Evolutionary conservation across 2,329 filamentous ascomycete genomes (phyloP), one percentile per base, ranked within the genome.

Genomic region (Daldinia sp.): DNA sequence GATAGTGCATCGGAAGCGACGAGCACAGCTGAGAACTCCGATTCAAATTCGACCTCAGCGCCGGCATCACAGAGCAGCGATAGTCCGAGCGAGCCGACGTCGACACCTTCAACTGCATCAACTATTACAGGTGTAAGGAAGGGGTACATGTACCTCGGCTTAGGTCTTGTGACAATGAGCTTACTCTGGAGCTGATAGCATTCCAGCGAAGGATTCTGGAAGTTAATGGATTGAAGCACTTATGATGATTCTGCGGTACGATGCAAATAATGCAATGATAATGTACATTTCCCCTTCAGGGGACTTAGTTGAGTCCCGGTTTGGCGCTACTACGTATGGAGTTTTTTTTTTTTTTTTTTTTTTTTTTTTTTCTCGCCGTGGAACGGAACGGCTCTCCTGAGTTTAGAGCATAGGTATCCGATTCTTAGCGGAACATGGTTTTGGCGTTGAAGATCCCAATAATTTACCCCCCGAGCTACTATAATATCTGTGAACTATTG

Each of bases 81-180:
- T 4, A 37, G 23, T 0, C 50, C 63, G 0, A 42, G 54, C 35
- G 37, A 58, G 15, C 3, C 65, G 20, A 57, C 60, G 15, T 23
- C 66, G 48, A 71, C 68, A 53, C 48, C 63, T 53, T 67, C 69
- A 3, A 26, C 42, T 39, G 66, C n/a, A 10, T 58, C 63, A 10
- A 6, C 3, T n/a, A n/a, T 28, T 18, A n/a, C 30, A 3, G 51
- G 56, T 5, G 37, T 58, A 6, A 39, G 33, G 18, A 65, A 55
- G 44, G 67, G 61, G 15, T 65, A 54, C 12, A 9, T 67, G 2
- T 67, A 51, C 15, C 26, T 63, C 30, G 30, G 58, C 1, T 46
- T 71, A 15, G 51, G 67, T 33, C 44, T 71, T 12, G 54, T 50
- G 41, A 15, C 62, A 1, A 10, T 56, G 33, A 48, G 63, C 6